Conservation (phyloP, 163 green algal genomes). For the Chlorella variabilis region DNA sequence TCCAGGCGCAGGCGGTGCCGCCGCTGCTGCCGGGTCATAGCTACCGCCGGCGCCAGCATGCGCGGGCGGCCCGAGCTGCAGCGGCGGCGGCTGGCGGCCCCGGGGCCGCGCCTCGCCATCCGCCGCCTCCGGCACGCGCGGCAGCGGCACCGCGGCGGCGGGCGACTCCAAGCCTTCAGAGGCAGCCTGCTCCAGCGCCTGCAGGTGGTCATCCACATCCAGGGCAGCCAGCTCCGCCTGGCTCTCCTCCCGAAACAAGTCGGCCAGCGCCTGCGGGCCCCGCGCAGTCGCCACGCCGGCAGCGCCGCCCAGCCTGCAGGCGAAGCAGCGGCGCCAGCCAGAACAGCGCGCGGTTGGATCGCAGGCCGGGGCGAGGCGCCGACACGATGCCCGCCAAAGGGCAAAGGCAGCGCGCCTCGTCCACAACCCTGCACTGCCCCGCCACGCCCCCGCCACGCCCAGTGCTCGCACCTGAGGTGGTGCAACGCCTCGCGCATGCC, state of each 20-base stretch:
- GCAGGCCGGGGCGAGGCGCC: no score
- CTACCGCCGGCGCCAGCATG: neutral
- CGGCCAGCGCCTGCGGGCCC: slow-evolving; percentile 13
- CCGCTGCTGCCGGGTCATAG: no score
- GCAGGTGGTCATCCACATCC: slow-evolving; percentile 16
- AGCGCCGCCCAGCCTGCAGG: neutral
- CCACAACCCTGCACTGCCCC: no score
- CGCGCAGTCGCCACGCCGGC: neutral
- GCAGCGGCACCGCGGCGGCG: neutral
- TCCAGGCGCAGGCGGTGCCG: no score
- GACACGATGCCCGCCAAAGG: no score
- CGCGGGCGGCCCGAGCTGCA: neutral
- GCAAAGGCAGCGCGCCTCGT: no score
- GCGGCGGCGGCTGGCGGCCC: neutral
- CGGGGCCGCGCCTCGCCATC: neutral
- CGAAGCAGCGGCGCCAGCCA: neutral
- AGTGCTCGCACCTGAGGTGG: slow-evolving; percentile 30
- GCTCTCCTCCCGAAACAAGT: slow-evolving; percentile 25
- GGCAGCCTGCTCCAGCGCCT: slow-evolving; percentile 1
- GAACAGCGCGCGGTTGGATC: no score
- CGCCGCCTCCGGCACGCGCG: neutral
- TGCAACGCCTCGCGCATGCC: slow-evolving; percentile 37
- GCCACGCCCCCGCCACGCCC: no score
- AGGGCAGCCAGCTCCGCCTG: neutral
- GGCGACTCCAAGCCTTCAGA: neutral